Conservation (phyloP, 345 rosid species). For the Passiflora organensis region DNA sequence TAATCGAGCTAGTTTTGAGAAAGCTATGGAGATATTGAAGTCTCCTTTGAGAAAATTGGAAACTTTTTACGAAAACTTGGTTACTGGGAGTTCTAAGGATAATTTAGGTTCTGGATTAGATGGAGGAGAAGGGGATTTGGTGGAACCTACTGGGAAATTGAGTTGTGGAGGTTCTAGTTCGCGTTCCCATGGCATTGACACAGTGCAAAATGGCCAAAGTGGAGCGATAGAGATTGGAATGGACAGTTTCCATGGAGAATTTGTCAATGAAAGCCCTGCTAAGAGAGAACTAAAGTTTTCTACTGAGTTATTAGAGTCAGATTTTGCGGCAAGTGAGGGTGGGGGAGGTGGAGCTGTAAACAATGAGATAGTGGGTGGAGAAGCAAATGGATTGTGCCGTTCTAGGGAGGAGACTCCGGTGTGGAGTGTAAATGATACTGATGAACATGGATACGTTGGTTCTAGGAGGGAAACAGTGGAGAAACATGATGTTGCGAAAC, state of each 20-base stretch:
- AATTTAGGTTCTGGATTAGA: background rate
- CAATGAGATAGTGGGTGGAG: background rate
- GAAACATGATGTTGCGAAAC: slow-evolving; percentile 10
- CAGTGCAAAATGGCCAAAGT: slow-evolving; percentile 8
- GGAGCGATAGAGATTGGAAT: background rate
- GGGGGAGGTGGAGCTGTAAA: background rate
- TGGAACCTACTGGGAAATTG: too few relatives aligned
- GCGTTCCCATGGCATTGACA: background rate
- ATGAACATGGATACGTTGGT: slow-evolving; percentile 19
- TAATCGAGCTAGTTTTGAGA: background rate
- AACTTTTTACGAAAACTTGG: background rate
- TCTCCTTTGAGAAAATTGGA: slow-evolving; percentile 3
- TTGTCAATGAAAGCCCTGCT: slow-evolving; percentile 4
- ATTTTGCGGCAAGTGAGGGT: slow-evolving; percentile 5
- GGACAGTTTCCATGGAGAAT: background rate
- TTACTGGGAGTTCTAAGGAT: background rate
- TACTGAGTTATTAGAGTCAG: slow-evolving; percentile 11
- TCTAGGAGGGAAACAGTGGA: slow-evolving; percentile 9
- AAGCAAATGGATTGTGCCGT: slow-evolving; percentile 2
- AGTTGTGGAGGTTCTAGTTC: background rate
- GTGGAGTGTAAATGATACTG: slow-evolving; percentile 19
- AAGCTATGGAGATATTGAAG: background rate
- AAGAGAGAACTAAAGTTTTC: slow-evolving; percentile 24
- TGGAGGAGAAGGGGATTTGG: background rate
- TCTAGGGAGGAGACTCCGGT: background rate